These are phyloP conservation scores for Heritiera littoralis DNA, from an alignment of 345 rosid species.

Conservation along the genomic window DNA sequence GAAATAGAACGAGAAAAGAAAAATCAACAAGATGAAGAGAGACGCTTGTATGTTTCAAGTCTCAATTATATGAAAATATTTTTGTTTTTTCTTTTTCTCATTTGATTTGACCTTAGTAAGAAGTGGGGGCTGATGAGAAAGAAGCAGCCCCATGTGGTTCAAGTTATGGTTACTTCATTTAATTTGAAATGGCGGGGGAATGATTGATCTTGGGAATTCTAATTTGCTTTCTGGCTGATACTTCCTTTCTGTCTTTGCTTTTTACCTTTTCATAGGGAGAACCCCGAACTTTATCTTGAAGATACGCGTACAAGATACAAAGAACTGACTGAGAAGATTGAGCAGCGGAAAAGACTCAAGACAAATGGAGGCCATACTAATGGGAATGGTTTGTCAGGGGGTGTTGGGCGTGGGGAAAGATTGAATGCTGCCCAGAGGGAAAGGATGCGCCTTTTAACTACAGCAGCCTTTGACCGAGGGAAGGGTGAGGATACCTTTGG, in stretches of 20 bases:
- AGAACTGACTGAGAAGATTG: slow-evolving; percentile 77
- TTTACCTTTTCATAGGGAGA: slow-evolving; percentile 53
- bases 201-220: not conserved
- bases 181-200: not conserved
- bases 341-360: slow-evolving; percentile 80
- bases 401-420: slow-evolving; percentile 94
- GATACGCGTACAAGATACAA: slow-evolving; percentile 69
- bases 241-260: slow-evolving; percentile 7
- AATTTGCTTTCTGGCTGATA: not conserved
- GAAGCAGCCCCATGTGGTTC: not conserved
- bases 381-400: slow-evolving; percentile 69
- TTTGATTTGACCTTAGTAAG: not conserved
- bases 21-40: slow-evolving; percentile 80
- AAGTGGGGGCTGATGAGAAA: not conserved
- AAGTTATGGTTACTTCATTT: not conserved
- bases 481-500: slow-evolving; percentile 96
- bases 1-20: slow-evolving; percentile 76
- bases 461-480: slow-evolving; percentile 97
- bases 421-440: slow-evolving; percentile 94
- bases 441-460: slow-evolving; percentile 90
- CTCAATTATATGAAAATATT: slow-evolving; percentile 19
- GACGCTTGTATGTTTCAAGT: slow-evolving; percentile 71
- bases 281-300: slow-evolving; percentile 81
- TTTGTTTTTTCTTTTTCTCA: not conserved
- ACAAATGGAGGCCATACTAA: slow-evolving; percentile 73